Conservation (phyloP, 331 rosid genomes). For the Erythrophleum ivorense region DNA sequence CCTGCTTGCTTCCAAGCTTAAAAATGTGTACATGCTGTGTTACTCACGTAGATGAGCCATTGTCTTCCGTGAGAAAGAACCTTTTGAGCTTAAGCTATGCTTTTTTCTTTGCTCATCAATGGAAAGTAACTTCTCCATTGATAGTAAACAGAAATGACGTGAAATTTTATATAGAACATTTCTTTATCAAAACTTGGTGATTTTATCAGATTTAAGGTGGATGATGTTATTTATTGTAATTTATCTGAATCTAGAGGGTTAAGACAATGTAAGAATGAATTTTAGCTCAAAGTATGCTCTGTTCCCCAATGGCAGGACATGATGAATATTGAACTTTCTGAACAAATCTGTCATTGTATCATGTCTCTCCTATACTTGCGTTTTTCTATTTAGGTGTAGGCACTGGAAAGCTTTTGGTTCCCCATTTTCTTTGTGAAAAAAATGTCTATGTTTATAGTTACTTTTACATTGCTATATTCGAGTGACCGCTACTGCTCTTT, state of each 20-base stretch:
- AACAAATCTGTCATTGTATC: neutral
- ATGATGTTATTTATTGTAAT: neutral
- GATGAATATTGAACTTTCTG: constrained; percentile 10
- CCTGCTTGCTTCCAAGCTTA: neutral
- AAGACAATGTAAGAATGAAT: neutral
- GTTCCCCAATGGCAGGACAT: neutral
- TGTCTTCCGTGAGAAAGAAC: neutral
- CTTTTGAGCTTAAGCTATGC: too few relatives aligned
- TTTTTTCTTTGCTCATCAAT: neutral
- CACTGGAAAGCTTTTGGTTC: neutral
- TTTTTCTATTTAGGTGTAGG: neutral
- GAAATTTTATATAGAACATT: neutral
- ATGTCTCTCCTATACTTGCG: neutral
- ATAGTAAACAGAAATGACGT: neutral
- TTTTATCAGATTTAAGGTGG: neutral
- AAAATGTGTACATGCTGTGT: neutral
- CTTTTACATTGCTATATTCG: neutral
- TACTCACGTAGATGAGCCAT: neutral
- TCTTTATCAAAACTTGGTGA: neutral
- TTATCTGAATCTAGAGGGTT: neutral
- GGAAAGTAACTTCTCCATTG: neutral
- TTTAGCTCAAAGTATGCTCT: neutral
- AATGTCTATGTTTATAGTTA: too few relatives aligned
- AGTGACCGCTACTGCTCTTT: neutral
- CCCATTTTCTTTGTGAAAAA: neutral